Evolutionary conservation across 768 basidiomycete genomes (phyloP).

Genomic region (Pisolithus orientalis): DNA sequence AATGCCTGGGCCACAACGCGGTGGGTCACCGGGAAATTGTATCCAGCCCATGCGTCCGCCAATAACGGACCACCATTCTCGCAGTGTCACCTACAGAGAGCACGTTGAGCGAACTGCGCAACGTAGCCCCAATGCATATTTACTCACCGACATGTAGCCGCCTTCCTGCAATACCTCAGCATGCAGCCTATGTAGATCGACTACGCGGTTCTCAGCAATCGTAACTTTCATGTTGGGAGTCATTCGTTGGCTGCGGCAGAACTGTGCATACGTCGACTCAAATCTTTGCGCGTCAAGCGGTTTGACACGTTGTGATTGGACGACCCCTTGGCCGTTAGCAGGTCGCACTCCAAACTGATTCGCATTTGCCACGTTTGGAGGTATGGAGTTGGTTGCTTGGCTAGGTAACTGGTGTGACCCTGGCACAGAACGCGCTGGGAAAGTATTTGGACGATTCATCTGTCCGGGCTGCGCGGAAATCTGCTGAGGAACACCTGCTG

Average conservation of each 20-base stretch:
- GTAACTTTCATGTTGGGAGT: conserved; percentile 36
- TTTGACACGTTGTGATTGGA: conserved; percentile 13
- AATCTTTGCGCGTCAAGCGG: conserved; percentile 50
- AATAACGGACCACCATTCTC: conserved; percentile 59
- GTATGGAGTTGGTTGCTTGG: conserved; percentile 27
- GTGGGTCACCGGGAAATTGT: conserved; percentile 61
- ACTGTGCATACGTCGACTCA: conserved; percentile 44
- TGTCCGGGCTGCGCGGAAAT: conserved; percentile 27
- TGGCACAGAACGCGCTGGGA: conserved; percentile 34
- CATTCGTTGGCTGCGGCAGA: conserved; percentile 36
- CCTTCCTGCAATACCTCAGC: conserved; percentile 52
- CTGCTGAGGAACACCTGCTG: conserved; percentile 20
- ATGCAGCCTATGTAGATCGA: conserved; percentile 61
- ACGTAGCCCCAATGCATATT: background rate
- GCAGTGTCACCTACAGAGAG: conserved; percentile 40
- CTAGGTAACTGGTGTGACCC: conserved; percentile 33
- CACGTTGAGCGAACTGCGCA: conserved; percentile 5
- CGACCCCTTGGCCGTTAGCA: conserved; percentile 16
- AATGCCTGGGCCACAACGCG: conserved; percentile 53
- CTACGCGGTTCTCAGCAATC: conserved; percentile 44
- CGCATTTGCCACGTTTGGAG: conserved; percentile 26
- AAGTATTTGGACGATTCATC: conserved; percentile 21
- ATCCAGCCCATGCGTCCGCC: conserved; percentile 64
- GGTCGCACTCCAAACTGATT: conserved; percentile 16
- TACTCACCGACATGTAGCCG: conserved; percentile 41